A percentile compares a stretch with the other conserved stretches of the same genome.
Evolutionary conservation across 2,329 filamentous ascomycete species (phyloP).

Genomic region (Calonectria leucothoes): DNA sequence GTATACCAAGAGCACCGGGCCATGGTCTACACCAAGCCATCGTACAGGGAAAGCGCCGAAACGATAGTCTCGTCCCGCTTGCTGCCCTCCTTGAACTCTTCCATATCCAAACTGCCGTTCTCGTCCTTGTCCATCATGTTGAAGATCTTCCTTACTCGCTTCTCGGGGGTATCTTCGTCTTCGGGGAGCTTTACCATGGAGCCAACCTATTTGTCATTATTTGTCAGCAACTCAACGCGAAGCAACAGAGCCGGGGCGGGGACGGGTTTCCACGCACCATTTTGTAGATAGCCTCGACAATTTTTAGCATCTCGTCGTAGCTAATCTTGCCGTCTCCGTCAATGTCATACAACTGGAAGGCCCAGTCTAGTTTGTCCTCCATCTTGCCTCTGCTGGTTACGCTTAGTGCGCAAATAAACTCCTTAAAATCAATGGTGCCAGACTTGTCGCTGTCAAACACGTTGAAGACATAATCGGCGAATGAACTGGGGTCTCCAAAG

Average conservation of each 20-base stretch:
- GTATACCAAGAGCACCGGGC: slow-evolving; percentile 21
- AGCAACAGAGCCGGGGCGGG: not conserved
- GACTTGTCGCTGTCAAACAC: slow-evolving; percentile 98
- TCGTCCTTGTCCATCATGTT: slow-evolving; percentile 99
- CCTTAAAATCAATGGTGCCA: slow-evolving; percentile 98
- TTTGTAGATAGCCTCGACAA: slow-evolving; percentile 99
- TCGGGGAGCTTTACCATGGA: slow-evolving; percentile 99
- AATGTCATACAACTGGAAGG: slow-evolving; percentile 99
- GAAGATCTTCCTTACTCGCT: slow-evolving; percentile 98
- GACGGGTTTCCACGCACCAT: slow-evolving; percentile 73
- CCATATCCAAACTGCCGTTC: slow-evolving; percentile 95
- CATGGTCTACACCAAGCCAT: slow-evolving; percentile 81
- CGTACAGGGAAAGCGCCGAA: slow-evolving; percentile 94
- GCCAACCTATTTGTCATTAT: slow-evolving; percentile 74
- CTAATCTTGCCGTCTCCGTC: slow-evolving; percentile 99
- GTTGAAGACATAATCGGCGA: slow-evolving; percentile 99
- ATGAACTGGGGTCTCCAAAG: slow-evolving; percentile 95
- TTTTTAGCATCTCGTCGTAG: slow-evolving; percentile 98
- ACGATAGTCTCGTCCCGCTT: slow-evolving; percentile 99
- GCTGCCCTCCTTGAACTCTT: slow-evolving; percentile 99
- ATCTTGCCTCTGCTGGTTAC: slow-evolving; percentile 98
- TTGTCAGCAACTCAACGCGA: slow-evolving; percentile 18
- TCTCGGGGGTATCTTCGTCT: slow-evolving; percentile 98
- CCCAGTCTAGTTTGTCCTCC: slow-evolving; percentile 99
- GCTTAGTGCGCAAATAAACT: slow-evolving; percentile 98